Base-by-base conservation (phyloP, 352 stramenopile species). In the Pythium rishiriense region DNA sequence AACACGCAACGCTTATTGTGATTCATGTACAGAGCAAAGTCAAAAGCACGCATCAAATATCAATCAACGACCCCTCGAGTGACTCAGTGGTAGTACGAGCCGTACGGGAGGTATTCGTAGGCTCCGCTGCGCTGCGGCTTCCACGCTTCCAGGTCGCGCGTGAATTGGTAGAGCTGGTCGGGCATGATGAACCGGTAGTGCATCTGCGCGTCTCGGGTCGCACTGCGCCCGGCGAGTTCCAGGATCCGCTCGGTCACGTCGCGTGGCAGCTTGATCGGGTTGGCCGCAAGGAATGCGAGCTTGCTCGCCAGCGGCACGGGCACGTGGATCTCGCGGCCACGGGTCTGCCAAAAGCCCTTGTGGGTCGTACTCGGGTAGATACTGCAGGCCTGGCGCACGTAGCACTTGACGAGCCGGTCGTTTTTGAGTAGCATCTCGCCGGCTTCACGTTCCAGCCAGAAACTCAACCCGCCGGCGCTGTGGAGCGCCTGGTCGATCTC, bases 371-470 rank as follows among this genome's bases (percentile, higher is more conserved):
- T 61, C 2, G 60, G 60, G 31, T 67, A 56, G 8, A 67, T 67
- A 24, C 50, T 61, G 9, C 50, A 62, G 29, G 60, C 50, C 31
- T 67, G 60, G 33, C 53, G 60, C 29, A 67, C 62, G 9, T 48
- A 51, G n/a, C 60, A 67, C 51, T 28, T 56, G n/a, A 59, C 53
- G 25, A 67, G 60, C 10, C 60, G 50, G 17, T 61, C 60, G 33
- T 67, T 67, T 25, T 62, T 67, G n/a, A 67, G 51, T 24, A 67
- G 45, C 60, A 67, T 67, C 1, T 29, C 60, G 10, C 60, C 51
- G 25, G 60, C 60, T 31, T 67, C 60, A 4, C 60, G 60, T 29
- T 67, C 50, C 8, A 67, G 45, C 60, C 60, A 67, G 17, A 62
- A 50, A 33, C 60, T 67, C 14, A 67, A 43, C 0, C 60, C 60